Evolutionary conservation across 192 early-diverging fungal species (phyloP).

Genomic region (Backusella luteola): DNA sequence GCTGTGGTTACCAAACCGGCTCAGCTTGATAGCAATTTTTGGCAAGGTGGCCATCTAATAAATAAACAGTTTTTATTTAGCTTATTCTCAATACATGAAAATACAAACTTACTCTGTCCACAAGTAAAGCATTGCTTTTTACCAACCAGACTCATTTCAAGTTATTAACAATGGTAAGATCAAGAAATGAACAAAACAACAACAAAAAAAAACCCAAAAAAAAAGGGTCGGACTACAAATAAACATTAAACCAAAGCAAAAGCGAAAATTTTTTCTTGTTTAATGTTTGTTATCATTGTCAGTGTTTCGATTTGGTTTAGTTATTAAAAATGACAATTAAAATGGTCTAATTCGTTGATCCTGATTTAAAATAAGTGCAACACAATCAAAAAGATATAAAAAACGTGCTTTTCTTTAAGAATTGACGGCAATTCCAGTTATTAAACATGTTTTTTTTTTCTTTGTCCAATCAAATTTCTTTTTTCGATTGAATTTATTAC

Average conservation of each 20-base stretch:
- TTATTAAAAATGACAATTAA: not conserved
- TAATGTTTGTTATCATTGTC: not conserved
- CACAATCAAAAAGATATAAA: not conserved
- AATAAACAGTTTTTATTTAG: not conserved
- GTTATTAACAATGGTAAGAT: not conserved
- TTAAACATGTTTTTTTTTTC: not conserved
- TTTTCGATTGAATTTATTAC: not conserved
- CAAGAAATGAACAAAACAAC: not conserved
- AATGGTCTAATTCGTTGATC: not conserved
- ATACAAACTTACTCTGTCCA: slow-evolving; percentile 28
- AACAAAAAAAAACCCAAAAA: not conserved
- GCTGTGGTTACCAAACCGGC: slow-evolving; percentile 44
- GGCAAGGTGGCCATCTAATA: slow-evolving; percentile 49
- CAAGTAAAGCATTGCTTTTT: slow-evolving; percentile 25
- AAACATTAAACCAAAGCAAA: not conserved
- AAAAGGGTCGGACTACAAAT: not conserved
- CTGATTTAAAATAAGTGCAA: not conserved
- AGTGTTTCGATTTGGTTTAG: not conserved
- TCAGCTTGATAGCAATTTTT: slow-evolving; percentile 45
- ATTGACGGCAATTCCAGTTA: not conserved
- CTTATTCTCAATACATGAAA: not conserved
- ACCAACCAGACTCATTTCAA: not conserved
- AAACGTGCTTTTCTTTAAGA: slow-evolving; percentile 7
- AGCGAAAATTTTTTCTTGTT: not conserved
- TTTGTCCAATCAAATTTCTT: not conserved